Percentiles rank a stretch among this genome's conserved stretches.
Evolutionary conservation across 345 rosid genomes (phyloP).

Genomic region (Theobroma cacao): DNA sequence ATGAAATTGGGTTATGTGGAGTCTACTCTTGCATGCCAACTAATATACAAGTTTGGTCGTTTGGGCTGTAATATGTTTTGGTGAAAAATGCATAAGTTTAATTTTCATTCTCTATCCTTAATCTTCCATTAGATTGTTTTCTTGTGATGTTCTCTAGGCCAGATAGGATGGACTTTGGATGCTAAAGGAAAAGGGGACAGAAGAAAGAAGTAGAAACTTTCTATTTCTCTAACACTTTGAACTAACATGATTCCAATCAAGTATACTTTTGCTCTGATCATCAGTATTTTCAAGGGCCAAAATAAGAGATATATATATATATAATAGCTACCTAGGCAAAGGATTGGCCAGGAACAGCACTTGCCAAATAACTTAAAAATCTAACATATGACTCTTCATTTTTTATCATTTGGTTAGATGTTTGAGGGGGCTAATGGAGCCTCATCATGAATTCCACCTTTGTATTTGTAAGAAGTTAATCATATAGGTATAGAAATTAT

Average conservation of each 20-base stretch:
- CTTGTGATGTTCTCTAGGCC: not conserved
- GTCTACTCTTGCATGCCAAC: not conserved
- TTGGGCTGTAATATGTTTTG: constrained; percentile 1
- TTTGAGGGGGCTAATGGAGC: too few relatives aligned
- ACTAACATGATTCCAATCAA: not conserved
- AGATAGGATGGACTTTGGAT: not conserved
- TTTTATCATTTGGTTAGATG: too few relatives aligned
- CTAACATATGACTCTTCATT: too few relatives aligned
- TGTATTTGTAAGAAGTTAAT: too few relatives aligned
- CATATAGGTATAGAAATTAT: too few relatives aligned
- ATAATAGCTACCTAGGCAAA: not conserved
- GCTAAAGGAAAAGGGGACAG: not conserved
- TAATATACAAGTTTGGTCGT: not conserved
- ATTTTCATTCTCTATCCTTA: not conserved
- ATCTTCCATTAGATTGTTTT: not conserved
- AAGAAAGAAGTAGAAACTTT: not conserved
- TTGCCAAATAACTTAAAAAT: too few relatives aligned
- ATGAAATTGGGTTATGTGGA: not conserved
- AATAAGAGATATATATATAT: too few relatives aligned
- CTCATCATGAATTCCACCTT: too few relatives aligned
- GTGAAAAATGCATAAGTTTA: not conserved
- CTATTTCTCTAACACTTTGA: not conserved
- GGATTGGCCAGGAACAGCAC: not conserved
- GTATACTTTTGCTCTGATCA: not conserved
- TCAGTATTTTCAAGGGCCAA: not conserved